Conservation (phyloP, 2,329 filamentous ascomycete species). For the Ascomycota sp. region DNA sequence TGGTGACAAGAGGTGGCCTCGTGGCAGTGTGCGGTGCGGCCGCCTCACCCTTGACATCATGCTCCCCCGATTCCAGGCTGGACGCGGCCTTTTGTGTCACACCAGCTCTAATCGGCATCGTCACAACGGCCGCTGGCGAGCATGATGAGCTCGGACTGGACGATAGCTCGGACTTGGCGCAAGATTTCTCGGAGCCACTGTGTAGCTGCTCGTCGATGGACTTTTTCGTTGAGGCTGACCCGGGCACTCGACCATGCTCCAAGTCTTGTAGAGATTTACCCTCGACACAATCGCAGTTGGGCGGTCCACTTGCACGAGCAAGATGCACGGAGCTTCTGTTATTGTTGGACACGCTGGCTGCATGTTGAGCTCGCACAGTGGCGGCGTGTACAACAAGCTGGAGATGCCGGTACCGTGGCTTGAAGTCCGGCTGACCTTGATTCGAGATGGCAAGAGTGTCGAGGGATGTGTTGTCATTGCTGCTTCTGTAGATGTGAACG, state of each 20-base stretch:
- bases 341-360: constrained; percentile 2
- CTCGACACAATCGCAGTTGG: too few relatives aligned
- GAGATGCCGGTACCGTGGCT: constrained; percentile 4
- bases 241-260: too few relatives aligned
- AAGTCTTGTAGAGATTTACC: too few relatives aligned
- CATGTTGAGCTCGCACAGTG: constrained; percentile 1
- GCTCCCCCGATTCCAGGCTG: too few relatives aligned
- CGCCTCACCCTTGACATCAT: too few relatives aligned
- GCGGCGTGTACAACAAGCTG: constrained; percentile 4
- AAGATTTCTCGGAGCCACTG: too few relatives aligned
- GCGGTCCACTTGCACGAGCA: too few relatives aligned
- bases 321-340: neutral
- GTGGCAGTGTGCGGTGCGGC: too few relatives aligned
- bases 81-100: too few relatives aligned
- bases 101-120: too few relatives aligned
- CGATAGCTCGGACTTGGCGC: neutral
- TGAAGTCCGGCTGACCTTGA: constrained; percentile 3
- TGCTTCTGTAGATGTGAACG: neutral
- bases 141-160: neutral
- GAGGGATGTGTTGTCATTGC: neutral
- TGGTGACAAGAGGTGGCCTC: too few relatives aligned
- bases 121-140: too few relatives aligned
- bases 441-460: neutral
- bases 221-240: neutral
- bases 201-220: neutral